Conservation (phyloP, 805 yeast species). For the Lipomyces chichibuensis region DNA sequence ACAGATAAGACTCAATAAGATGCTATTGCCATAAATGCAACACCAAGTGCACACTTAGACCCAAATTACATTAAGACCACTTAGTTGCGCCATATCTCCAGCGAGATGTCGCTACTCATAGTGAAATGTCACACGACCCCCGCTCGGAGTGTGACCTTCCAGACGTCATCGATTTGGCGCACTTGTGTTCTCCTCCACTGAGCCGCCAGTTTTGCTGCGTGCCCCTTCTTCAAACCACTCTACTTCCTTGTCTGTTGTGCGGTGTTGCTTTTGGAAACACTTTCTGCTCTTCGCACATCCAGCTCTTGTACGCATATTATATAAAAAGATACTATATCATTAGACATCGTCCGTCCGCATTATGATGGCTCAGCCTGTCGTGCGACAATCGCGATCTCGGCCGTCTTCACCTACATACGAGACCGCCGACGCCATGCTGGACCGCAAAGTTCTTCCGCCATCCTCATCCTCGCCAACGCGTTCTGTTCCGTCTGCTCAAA, state of each 20-base stretch:
- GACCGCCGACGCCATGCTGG: background rate
- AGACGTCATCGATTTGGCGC: background rate
- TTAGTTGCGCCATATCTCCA: background rate
- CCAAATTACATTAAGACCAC: background rate
- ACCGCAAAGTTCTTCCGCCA: background rate
- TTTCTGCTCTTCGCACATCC: background rate
- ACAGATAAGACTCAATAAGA: background rate
- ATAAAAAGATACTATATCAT: background rate
- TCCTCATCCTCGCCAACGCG: background rate
- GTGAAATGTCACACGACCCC: slow-evolving; percentile 8
- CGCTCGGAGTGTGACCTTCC: background rate
- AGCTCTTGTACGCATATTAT: background rate
- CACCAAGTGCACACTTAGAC: background rate
- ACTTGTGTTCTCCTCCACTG: background rate
- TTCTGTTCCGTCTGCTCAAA: background rate
- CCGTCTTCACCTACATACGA: background rate
- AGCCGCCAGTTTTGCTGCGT: slow-evolving; percentile 1
- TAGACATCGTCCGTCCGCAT: background rate
- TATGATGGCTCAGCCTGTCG: slow-evolving; percentile 1
- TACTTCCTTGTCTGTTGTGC: background rate
- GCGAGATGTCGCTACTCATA: background rate
- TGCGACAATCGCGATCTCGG: background rate
- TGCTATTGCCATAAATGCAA: background rate
- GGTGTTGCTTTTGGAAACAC: too few relatives aligned
- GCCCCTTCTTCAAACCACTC: background rate